Evolutionary conservation across 768 basidiomycete species (phyloP).

Genomic region (Agaricus subrufescens): DNA sequence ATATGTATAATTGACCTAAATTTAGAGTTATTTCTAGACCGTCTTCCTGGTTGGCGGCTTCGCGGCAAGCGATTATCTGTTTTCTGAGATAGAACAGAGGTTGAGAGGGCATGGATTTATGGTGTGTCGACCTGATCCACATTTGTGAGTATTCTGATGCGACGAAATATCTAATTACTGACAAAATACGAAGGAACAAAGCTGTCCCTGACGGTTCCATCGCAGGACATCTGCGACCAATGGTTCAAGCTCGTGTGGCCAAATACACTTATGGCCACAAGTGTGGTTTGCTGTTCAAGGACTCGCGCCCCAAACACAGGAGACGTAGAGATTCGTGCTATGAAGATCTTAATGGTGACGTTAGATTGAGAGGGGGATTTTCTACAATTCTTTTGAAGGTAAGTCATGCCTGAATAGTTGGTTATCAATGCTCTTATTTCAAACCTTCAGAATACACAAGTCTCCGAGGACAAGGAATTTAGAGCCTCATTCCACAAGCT

Average conservation of each 20-base stretch:
- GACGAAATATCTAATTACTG: not conserved
- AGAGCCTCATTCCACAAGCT: no score
- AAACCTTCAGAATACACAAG: slow-evolving; percentile 14
- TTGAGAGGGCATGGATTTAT: slow-evolving; percentile 31
- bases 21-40: not conserved
- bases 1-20: not conserved
- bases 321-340: no score
- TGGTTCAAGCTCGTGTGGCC: no score
- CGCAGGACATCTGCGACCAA: slow-evolving; percentile 14
- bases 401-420: not conserved
- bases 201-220: slow-evolving; percentile 51
- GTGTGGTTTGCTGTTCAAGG: no score
- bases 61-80: slow-evolving; percentile 52
- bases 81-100: slow-evolving; percentile 31
- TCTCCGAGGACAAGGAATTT: slow-evolving; percentile 17
- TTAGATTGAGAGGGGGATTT: not conserved
- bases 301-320: no score
- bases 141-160: slow-evolving; percentile 7
- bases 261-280: no score
- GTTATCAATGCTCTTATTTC: not conserved
- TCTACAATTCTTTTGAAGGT: slow-evolving; percentile 7
- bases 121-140: slow-evolving; percentile 23
- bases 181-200: slow-evolving; percentile 23
- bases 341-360: no score
- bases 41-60: slow-evolving; percentile 56